Conservation (phyloP, 345 rosid species). For the Camelina sativa region DNA sequence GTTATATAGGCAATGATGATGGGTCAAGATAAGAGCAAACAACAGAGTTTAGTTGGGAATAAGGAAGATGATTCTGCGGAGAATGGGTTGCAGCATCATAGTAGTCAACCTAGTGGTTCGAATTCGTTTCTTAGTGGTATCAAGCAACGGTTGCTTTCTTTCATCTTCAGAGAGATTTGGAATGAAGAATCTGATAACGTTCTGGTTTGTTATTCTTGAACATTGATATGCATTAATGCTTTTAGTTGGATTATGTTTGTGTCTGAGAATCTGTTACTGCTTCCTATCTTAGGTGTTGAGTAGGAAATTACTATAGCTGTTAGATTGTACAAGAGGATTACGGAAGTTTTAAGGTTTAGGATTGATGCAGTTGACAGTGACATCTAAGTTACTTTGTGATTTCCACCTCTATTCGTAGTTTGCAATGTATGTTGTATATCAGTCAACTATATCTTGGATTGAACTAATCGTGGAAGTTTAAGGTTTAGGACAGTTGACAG, state of each 20-base stretch:
- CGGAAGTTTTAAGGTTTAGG: constrained; percentile 10
- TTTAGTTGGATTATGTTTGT: neutral
- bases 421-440: neutral
- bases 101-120: constrained; percentile 50
- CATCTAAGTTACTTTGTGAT: neutral
- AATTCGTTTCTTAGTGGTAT: constrained; percentile 74
- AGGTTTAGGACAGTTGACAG: neutral
- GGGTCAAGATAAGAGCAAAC: constrained; percentile 54
- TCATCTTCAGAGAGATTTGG: constrained; percentile 83
- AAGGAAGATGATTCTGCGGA: constrained; percentile 53
- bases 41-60: constrained; percentile 50
- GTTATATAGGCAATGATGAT: constrained; percentile 48
- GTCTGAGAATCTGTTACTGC: constrained; percentile 10
- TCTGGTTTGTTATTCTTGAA: constrained; percentile 55
- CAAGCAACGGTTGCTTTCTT: constrained; percentile 92
- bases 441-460: constrained; percentile 9
- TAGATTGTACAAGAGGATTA: neutral
- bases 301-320: neutral
- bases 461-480: constrained; percentile 25
- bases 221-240: neutral
- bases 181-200: constrained; percentile 71
- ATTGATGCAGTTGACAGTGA: neutral
- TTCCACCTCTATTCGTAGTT: neutral
- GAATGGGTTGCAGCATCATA: constrained; percentile 47
- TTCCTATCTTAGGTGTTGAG: constrained; percentile 4